Evolutionary conservation across 192 early-diverging fungal genomes (phyloP).

Genomic region (Entomortierella parvispora): DNA sequence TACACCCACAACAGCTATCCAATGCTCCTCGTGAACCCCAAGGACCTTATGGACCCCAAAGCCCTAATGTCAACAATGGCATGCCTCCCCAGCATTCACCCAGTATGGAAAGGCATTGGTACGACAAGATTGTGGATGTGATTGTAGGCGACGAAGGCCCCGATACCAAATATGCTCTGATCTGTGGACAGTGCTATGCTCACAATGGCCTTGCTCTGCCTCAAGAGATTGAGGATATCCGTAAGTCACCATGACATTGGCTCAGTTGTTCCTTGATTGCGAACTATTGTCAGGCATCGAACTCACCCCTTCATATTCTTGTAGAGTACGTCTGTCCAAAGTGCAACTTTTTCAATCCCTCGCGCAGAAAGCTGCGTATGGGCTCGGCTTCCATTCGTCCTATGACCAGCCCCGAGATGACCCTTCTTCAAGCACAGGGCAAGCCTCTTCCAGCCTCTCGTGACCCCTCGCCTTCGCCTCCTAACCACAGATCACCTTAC

Average conservation of each 20-base stretch:
- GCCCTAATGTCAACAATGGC: slow-evolving; percentile 15
- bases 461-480: slow-evolving; percentile 41
- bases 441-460: slow-evolving; percentile 33
- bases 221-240: slow-evolving; percentile 79
- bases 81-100: slow-evolving; percentile 9
- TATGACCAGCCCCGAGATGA: slow-evolving; percentile 15
- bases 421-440: slow-evolving; percentile 36
- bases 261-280: background rate
- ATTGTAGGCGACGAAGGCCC: slow-evolving; percentile 92
- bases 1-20: background rate
- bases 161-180: slow-evolving; percentile 91
- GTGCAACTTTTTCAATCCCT: slow-evolving; percentile 67
- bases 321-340: slow-evolving; percentile 68
- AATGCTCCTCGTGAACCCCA: slow-evolving; percentile 27
- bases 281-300: background rate
- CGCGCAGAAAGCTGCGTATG: slow-evolving; percentile 39
- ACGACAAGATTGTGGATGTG: slow-evolving; percentile 92
- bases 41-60: slow-evolving; percentile 10
- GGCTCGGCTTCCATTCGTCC: slow-evolving; percentile 3
- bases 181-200: slow-evolving; percentile 89
- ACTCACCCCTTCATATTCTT: no score
- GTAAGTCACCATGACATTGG: slow-evolving; percentile 39
- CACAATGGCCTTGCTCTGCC: slow-evolving; percentile 94
- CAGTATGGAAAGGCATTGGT: slow-evolving; percentile 68
- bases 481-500: slow-evolving; percentile 7